Evolutionary conservation across 768 basidiomycete genomes (phyloP).

Genomic region (Pleurotus eryngii): DNA sequence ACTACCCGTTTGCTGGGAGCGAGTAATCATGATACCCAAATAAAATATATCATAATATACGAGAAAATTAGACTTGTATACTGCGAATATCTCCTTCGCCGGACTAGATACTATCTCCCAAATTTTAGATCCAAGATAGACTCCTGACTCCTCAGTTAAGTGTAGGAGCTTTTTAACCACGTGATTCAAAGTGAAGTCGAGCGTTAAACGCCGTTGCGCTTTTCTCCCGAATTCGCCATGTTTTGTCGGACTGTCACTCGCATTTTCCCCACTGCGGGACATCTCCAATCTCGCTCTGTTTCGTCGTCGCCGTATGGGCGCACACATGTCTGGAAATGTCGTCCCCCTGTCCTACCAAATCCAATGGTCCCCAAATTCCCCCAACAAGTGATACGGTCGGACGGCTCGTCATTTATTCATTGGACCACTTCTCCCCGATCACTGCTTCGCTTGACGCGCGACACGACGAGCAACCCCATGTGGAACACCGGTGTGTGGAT

Average conservation of each 20-base stretch:
- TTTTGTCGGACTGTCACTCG: too few species aligned
- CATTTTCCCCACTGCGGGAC: not conserved
- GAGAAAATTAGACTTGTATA: too few species aligned
- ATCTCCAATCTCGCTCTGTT: constrained; percentile 33
- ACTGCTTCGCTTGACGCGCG: constrained; percentile 73
- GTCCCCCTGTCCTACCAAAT: constrained; percentile 66
- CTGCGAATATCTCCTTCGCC: too few species aligned
- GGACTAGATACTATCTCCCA: too few species aligned
- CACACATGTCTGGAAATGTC: constrained; percentile 77
- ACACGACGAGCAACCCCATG: constrained; percentile 84
- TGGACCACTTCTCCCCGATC: constrained; percentile 88
- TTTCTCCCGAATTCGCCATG: too few species aligned
- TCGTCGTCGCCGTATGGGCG: constrained; percentile 82
- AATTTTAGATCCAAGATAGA: too few species aligned
- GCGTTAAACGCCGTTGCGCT: too few species aligned
- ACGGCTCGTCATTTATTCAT: constrained; percentile 85
- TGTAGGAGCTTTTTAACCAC: too few species aligned
- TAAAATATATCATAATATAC: too few species aligned
- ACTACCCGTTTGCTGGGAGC: constrained; percentile 21
- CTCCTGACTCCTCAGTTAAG: too few species aligned
- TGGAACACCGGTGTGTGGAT: constrained; percentile 70
- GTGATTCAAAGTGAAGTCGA: too few species aligned
- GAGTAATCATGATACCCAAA: too few species aligned
- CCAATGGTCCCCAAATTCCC: constrained; percentile 86
- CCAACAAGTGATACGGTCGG: constrained; percentile 80